Evolutionary conservation across 2,329 filamentous ascomycete genomes (phyloP).

Genomic region (Xylaria arbuscula): DNA sequence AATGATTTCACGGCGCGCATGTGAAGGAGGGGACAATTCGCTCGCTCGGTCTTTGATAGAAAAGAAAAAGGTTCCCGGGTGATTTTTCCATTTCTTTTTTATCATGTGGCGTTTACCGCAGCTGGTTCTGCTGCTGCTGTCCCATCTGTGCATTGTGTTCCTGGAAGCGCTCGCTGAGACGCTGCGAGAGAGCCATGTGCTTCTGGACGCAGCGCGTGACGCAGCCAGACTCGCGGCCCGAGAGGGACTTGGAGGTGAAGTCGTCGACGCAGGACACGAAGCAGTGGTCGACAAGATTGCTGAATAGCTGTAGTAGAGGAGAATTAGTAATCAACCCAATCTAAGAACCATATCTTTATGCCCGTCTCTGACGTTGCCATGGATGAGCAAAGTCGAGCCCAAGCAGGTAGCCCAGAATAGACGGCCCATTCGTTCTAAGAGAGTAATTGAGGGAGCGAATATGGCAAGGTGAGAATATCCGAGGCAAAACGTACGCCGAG

Average conservation of each 20-base stretch:
- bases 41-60: not conserved
- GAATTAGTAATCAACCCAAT: constrained; percentile 7
- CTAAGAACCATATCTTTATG: not conserved
- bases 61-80: not conserved
- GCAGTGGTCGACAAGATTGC: constrained; percentile 83
- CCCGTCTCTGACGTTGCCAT: not conserved
- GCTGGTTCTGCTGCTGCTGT: constrained; percentile 60
- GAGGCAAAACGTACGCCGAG: constrained; percentile 79
- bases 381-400: not conserved
- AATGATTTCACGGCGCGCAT: not conserved
- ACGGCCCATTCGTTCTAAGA: not conserved
- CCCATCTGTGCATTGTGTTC: constrained; percentile 73
- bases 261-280: constrained; percentile 98
- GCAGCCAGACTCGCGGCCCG: constrained; percentile 88
- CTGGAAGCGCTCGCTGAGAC: constrained; percentile 89
- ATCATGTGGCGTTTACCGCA: constrained; percentile 52
- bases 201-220: constrained; percentile 96
- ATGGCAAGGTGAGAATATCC: not conserved
- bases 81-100: not conserved
- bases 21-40: not conserved
- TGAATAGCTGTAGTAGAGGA: constrained; percentile 61
- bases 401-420: not conserved
- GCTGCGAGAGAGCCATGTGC: constrained; percentile 90
- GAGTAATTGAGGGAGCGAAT: not conserved
- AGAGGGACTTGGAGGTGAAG: constrained; percentile 96